Base-by-base conservation (phyloP, 2,329 filamentous ascomycete species). In the Alternaria infectoria region DNA sequence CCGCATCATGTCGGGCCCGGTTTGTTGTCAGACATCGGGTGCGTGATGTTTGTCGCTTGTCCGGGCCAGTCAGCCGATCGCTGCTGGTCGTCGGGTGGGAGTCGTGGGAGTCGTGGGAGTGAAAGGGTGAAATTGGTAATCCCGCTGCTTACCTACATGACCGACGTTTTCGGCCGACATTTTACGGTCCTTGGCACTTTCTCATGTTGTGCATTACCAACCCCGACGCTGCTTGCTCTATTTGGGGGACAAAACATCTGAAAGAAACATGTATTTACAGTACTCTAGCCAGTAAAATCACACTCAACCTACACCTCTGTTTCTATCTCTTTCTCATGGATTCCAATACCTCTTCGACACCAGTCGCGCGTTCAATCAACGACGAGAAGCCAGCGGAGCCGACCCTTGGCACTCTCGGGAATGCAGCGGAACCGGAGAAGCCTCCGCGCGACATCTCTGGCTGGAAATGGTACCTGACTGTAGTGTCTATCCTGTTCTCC, bases 381-480 rank as follows among this genome's bases (percentile, higher is more conserved):
- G n/a, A 17, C 36, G 36, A 40, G 36, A 40, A 40, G 36, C 36
- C 36, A 17, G 36, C 36, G 36, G 36, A 40, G 36, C 36, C 8
- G 15, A 17, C 36, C n/a, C 36, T 40, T 40, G 36, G 36, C 36
- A 17, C 4, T 40, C 36, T 40, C 36, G 9, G 36, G 4, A 5
- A 5, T 5, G 5, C 36, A 5, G 36, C 36, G 36, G 36, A 40
- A 17, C 36, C 36, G 36, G 36, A 40, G 36, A 40, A 40, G 36
- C n/a, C 36, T 40, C 36, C 36, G 36, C 36, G 36, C n/a, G 36
- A 40, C 36, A 40, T 40, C n/a, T 40, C 36, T 40, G 36, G 36
- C 36, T 40, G 36, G 36, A 40, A 65, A 51, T 68, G 66, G 66
- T 30, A 32, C 3, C 25, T 67, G 19, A 25, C 61, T 15, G 46